Percentiles rank a stretch among this genome's conserved stretches.
These are phyloP conservation scores for Phaeosphaeria sp. DNA, from an alignment of 2,329 filamentous ascomycete species.

Conservation along the genomic window DNA sequence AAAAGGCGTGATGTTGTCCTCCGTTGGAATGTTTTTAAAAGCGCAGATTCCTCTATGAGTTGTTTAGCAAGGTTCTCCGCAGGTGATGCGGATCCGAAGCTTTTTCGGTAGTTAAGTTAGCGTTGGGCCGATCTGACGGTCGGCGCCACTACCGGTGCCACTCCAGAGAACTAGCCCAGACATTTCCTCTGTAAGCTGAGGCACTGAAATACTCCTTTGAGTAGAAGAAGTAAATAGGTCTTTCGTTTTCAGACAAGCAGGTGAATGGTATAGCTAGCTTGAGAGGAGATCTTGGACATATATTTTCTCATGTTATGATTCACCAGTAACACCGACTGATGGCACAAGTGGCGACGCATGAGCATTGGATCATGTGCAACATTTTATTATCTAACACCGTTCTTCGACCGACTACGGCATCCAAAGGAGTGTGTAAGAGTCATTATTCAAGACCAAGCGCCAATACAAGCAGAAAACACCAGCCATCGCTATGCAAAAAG, in stretches of 20 bases:
- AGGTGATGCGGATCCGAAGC: conserved; percentile 5
- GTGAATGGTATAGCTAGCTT: too few relatives aligned
- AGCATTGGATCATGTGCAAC: background rate
- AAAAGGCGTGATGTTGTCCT: background rate
- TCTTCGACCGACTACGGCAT: background rate
- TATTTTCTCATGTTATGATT: background rate
- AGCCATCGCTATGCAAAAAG: background rate
- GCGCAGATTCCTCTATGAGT: background rate
- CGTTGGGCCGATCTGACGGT: background rate
- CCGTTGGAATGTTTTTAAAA: background rate
- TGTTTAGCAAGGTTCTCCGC: conserved; percentile 1
- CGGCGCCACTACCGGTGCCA: background rate
- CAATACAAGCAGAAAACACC: background rate
- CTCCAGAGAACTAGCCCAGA: too few relatives aligned
- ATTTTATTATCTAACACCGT: background rate
- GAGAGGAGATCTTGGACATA: too few relatives aligned
- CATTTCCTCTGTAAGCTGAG: too few relatives aligned
- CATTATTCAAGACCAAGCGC: background rate
- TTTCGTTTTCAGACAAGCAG: too few relatives aligned
- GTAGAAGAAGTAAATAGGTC: too few relatives aligned
- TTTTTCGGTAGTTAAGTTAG: background rate
- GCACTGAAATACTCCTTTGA: too few relatives aligned
- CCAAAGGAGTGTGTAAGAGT: background rate
- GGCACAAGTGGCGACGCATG: background rate
- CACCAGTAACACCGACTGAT: background rate